phyloP scores from a whole-genome alignment of 768 basidiomycete genomes.

The Rhodotorula graminis region DNA sequence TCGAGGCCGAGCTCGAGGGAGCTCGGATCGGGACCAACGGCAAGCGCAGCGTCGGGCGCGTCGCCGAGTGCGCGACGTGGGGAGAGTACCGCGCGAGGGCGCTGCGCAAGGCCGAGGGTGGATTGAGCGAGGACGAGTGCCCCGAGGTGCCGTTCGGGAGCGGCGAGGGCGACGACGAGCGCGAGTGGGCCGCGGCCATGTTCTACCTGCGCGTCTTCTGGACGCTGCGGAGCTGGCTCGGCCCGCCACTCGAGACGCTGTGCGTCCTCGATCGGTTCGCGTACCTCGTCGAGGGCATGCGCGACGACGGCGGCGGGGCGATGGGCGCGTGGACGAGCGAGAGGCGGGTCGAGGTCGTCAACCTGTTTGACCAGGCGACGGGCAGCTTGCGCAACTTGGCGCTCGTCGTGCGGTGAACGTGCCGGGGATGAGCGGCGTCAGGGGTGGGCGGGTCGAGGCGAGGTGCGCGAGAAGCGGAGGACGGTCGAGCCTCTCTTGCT shows the following conservation, averaged over 20 bases:
- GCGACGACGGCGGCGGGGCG: neutral
- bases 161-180: neutral
- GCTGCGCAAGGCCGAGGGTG: neutral
- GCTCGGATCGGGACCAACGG: neutral
- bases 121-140: neutral
- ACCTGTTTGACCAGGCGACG: conserved; percentile 34
- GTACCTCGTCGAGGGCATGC: conserved; percentile 17
- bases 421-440: too few relatives aligned
- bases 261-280: conserved; percentile 30
- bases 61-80: conserved; percentile 11
- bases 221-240: conserved; percentile 31
- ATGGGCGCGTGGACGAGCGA: neutral
- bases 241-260: conserved; percentile 23
- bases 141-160: neutral
- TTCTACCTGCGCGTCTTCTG: conserved; percentile 28
- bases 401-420: conserved; percentile 29
- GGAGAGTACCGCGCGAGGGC: conserved; percentile 14
- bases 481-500: too few relatives aligned
- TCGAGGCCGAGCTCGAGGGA: conserved; percentile 21
- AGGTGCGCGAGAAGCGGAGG: too few relatives aligned
- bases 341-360: conserved; percentile 27
- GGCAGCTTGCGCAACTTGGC: conserved; percentile 31
- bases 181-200: conserved; percentile 6
- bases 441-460: neutral
- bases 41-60: conserved; percentile 21